phyloP scores from a whole-genome alignment of 371 early-diverging fungal species.

The Mucor indicus region DNA sequence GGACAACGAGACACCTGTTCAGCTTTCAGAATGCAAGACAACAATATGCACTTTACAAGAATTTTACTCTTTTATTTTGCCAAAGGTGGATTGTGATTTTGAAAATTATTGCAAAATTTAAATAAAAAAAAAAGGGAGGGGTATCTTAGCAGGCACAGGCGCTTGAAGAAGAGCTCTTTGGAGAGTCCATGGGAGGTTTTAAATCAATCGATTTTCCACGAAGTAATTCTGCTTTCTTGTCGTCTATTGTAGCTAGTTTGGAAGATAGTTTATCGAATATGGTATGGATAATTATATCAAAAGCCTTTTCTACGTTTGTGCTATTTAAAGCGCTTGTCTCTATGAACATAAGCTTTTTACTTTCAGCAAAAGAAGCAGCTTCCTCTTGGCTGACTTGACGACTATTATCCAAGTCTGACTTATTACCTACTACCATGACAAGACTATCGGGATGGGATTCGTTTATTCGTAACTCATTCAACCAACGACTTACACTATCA shows the following conservation, averaged over 20 bases:
- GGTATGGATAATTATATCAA: slow-evolving; percentile 32
- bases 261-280: slow-evolving; percentile 16
- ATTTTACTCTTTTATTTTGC: neutral
- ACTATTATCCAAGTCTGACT: slow-evolving; percentile 84
- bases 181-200: too few species aligned
- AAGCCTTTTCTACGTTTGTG: slow-evolving; percentile 73
- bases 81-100: neutral
- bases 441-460: slow-evolving; percentile 87
- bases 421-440: slow-evolving; percentile 97
- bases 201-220: slow-evolving; percentile 12
- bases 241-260: slow-evolving; percentile 17
- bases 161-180: too few species aligned
- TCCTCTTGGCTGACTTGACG: slow-evolving; percentile 77
- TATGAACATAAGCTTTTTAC: slow-evolving; percentile 77
- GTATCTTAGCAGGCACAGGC: neutral
- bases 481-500: slow-evolving; percentile 53
- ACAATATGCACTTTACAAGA: too few species aligned
- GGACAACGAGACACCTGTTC: slow-evolving; percentile 6
- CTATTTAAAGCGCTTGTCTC: slow-evolving; percentile 90
- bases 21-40: too few species aligned
- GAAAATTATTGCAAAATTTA: too few species aligned
- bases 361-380: slow-evolving; percentile 76
- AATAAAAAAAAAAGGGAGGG: neutral
- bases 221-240: slow-evolving; percentile 15
- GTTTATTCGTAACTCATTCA: slow-evolving; percentile 77